Conservation (phyloP, 257 asterid genomes). For the Apocynum venetum region DNA sequence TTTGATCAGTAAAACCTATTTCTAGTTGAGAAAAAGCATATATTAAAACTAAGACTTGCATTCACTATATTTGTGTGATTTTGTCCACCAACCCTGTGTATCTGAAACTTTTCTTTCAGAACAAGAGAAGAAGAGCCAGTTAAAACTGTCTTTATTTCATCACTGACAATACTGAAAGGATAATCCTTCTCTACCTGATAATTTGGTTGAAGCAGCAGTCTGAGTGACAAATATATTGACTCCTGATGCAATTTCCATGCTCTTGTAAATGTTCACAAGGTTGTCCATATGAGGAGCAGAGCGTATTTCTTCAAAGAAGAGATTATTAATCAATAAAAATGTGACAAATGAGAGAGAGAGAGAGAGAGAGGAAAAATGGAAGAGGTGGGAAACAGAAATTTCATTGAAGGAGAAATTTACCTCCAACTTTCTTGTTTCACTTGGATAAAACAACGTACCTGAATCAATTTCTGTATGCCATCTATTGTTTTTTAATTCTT, state of each 20-base stretch:
- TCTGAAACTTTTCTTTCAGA: not conserved
- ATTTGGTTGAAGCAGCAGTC: conserved; percentile 35
- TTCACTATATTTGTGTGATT: not conserved
- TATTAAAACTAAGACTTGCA: not conserved
- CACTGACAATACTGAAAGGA: not conserved
- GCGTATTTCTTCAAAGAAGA: conserved; percentile 54
- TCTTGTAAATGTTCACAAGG: conserved; percentile 80
- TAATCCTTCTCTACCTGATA: conserved; percentile 43
- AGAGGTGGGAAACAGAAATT: not conserved
- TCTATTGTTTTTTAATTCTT: not conserved
- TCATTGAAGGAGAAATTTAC: not conserved
- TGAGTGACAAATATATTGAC: conserved; percentile 57
- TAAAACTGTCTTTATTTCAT: not conserved
- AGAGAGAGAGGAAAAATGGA: not conserved
- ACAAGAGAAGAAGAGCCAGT: not conserved
- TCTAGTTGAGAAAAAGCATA: not conserved
- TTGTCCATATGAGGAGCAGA: conserved; percentile 97
- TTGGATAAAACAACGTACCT: not conserved
- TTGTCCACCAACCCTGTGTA: not conserved
- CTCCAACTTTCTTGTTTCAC: not conserved
- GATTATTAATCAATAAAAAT: not conserved
- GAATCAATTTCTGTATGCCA: not conserved
- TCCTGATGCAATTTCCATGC: conserved; percentile 85
- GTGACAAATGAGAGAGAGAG: too few relatives aligned
- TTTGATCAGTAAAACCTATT: not conserved